Conservation (phyloP, 768 basidiomycete genomes). For the Pleurotus tuoliensis region DNA sequence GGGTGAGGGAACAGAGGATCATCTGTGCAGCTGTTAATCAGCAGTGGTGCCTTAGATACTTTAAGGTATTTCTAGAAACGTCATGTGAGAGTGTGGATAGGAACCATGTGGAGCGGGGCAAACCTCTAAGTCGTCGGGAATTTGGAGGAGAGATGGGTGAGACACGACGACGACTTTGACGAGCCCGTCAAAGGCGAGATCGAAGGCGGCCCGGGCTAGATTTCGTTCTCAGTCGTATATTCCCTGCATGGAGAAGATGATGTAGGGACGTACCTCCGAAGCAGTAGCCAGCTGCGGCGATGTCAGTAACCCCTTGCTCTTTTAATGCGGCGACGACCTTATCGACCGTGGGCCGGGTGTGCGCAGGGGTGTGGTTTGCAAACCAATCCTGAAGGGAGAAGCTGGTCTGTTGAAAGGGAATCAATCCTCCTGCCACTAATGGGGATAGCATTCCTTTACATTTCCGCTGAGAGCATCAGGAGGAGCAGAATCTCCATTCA, state of each 20-base stretch:
- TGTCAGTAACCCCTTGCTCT: slow-evolving; percentile 49
- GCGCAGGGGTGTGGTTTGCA: slow-evolving; percentile 29
- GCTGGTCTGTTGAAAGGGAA: slow-evolving; percentile 13
- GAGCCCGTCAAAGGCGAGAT: slow-evolving; percentile 54
- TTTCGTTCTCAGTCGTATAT: neutral
- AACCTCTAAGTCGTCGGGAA: slow-evolving; percentile 60
- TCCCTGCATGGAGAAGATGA: neutral
- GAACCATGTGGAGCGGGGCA: neutral
- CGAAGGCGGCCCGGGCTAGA: slow-evolving; percentile 53
- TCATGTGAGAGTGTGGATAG: neutral
- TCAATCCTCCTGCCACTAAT: neutral
- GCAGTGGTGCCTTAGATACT: slow-evolving; percentile 47
- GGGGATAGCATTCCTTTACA: slow-evolving; percentile 13
- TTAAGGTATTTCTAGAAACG: slow-evolving; percentile 40
- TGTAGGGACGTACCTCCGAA: slow-evolving; percentile 45
- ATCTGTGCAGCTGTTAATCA: slow-evolving; percentile 62
- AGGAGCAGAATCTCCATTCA: slow-evolving; percentile 38
- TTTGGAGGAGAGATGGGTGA: slow-evolving; percentile 61
- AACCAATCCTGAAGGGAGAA: slow-evolving; percentile 45
- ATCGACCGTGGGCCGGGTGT: slow-evolving; percentile 48
- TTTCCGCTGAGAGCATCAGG: slow-evolving; percentile 29
- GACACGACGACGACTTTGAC: slow-evolving; percentile 45
- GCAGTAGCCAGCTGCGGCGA: slow-evolving; percentile 69
- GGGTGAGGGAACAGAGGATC: slow-evolving; percentile 50
- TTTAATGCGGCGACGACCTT: slow-evolving; percentile 56